phyloP scores from a whole-genome alignment of 148 eudicot species.

The Selenicereus undatus region DNA sequence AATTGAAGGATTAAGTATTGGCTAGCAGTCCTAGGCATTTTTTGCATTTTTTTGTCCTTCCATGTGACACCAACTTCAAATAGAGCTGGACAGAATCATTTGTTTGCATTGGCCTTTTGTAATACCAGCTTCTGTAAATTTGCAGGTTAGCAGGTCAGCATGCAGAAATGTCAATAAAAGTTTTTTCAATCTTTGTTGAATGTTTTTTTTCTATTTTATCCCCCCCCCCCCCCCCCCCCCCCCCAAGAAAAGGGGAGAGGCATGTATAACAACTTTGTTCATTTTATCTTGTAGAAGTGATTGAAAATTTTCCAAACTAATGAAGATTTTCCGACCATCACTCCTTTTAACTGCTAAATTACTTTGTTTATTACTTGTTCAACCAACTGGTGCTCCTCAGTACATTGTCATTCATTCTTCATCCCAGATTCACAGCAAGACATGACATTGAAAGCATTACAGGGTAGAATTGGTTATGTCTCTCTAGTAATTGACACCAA shows the following conservation, averaged over 20 bases:
- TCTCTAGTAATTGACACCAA: neutral
- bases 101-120: neutral
- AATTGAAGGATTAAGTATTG: neutral
- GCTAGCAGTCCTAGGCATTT: neutral
- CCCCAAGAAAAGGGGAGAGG: no score
- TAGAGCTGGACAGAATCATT: neutral
- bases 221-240: no score
- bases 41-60: no score
- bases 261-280: neutral
- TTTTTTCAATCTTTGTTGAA: no score
- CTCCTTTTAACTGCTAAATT: neutral
- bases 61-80: no score
- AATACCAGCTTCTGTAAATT: neutral
- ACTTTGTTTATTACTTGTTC: neutral
- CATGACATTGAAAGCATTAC: neutral
- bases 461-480: neutral
- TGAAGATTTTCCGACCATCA: neutral
- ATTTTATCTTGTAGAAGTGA: neutral
- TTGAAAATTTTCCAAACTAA: neutral
- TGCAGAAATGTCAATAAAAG: no score
- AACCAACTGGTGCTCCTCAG: neutral
- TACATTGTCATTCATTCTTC: neutral
- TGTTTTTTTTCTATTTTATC: no score
- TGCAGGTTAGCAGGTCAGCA: no score
- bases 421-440: neutral